A percentile compares a stretch with the other conserved stretches of the same genome.
These are phyloP conservation scores for Lepidium aucheri DNA, from an alignment of 345 rosid species.

Conservation along the genomic window DNA sequence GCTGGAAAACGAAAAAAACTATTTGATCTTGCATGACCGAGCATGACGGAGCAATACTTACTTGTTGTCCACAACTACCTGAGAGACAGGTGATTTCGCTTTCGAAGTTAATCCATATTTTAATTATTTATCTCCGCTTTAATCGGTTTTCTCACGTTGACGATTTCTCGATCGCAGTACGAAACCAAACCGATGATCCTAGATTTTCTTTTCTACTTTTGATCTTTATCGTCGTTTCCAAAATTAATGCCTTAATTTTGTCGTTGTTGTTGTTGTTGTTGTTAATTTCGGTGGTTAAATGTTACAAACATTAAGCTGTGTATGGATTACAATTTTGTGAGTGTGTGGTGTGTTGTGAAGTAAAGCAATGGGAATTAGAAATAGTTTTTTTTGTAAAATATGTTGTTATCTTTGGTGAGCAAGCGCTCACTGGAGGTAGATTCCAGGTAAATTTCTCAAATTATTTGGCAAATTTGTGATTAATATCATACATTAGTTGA, in stretches of 20 bases:
- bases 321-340: constrained; percentile 3
- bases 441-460: constrained; percentile 51
- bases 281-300: neutral
- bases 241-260: neutral
- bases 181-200: neutral
- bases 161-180: constrained; percentile 21
- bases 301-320: neutral
- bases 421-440: constrained; percentile 87
- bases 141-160: constrained; percentile 28
- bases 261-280: neutral
- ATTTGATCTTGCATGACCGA: constrained; percentile 22
- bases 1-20: neutral
- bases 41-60: constrained; percentile 28
- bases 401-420: constrained; percentile 97
- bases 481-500: neutral
- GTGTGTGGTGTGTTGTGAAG: constrained; percentile 17
- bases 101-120: constrained; percentile 14
- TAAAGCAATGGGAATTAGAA: constrained; percentile 68
- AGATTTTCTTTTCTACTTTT: constrained; percentile 9
- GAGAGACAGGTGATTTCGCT: constrained; percentile 30
- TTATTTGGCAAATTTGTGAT: neutral
- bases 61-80: constrained; percentile 40
- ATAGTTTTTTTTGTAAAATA: constrained; percentile 46
- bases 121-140: constrained; percentile 18
- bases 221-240: neutral